These are phyloP conservation scores for Pichia eremophila DNA, from an alignment of 805 yeast genomes.

Conservation along the genomic window DNA sequence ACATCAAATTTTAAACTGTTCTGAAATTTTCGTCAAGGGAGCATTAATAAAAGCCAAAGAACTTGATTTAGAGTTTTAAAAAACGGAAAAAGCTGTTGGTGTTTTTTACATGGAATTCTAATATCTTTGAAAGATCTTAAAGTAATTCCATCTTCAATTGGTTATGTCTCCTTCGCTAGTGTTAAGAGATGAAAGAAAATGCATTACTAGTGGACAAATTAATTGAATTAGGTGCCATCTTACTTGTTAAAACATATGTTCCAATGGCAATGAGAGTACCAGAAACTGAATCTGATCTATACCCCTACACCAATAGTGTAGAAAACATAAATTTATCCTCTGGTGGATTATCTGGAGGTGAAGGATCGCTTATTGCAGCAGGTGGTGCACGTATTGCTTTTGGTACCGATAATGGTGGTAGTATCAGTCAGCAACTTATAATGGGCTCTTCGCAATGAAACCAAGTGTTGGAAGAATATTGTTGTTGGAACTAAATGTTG, in stretches of 20 bases:
- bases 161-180: constrained; percentile 28
- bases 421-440: constrained; percentile 53
- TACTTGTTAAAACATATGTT: constrained; percentile 43
- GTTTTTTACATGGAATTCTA: constrained; percentile 63
- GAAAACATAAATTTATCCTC: constrained; percentile 41
- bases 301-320: constrained; percentile 43
- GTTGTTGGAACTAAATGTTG: constrained; percentile 33
- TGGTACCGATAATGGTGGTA: constrained; percentile 54
- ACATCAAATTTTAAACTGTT: constrained; percentile 39
- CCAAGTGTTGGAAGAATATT: constrained; percentile 31
- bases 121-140: constrained; percentile 34
- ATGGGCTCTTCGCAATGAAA: constrained; percentile 46
- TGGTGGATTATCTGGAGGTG: constrained; percentile 64
- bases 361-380: constrained; percentile 47
- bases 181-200: constrained; percentile 24
- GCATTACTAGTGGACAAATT: constrained; percentile 31
- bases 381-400: constrained; percentile 50
- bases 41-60: constrained; percentile 48
- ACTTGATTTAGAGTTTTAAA: constrained; percentile 40
- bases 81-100: constrained; percentile 43
- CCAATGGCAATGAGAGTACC: constrained; percentile 58
- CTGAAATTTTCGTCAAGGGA: constrained; percentile 43
- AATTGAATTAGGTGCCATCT: constrained; percentile 40
- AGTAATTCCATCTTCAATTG: constrained; percentile 42
- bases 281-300: constrained; percentile 41